phyloP scores from a whole-genome alignment of 352 stramenopile species.

The Phytopythium helicoides region DNA sequence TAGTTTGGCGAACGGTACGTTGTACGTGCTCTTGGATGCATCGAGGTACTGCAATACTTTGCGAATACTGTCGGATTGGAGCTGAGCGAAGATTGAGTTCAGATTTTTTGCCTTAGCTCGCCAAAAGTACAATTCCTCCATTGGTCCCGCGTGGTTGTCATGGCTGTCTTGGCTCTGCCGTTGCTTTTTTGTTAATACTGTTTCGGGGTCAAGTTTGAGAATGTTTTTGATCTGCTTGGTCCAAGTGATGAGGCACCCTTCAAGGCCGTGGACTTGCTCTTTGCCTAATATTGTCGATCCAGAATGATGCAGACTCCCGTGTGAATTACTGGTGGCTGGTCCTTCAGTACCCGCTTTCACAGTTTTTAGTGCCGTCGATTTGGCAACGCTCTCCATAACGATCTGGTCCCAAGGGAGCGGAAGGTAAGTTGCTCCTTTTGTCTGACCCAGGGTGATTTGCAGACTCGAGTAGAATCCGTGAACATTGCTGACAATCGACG shows the following conservation, averaged over 20 bases:
- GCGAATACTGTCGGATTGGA: conserved; percentile 85
- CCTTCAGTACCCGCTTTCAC: background rate
- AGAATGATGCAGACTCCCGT: background rate
- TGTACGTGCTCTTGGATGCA: conserved; percentile 88
- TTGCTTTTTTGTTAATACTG: conserved; percentile 52
- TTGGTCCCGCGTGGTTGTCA: conserved; percentile 57
- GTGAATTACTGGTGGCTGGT: too few relatives aligned
- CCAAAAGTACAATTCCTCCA: conserved; percentile 91
- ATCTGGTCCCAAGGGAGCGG: conserved; percentile 82
- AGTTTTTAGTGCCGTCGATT: conserved; percentile 9
- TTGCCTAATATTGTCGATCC: conserved; percentile 34
- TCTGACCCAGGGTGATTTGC: conserved; percentile 88
- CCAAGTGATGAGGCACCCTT: conserved; percentile 91
- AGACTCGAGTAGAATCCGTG: conserved; percentile 81
- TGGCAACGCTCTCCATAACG: conserved; percentile 45
- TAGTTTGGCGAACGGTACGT: conserved; percentile 89
- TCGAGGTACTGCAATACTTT: conserved; percentile 90
- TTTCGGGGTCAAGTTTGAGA: conserved; percentile 87
- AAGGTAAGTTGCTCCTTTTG: conserved; percentile 77
- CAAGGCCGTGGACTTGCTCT: conserved; percentile 83
- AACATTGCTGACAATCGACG: conserved; percentile 72
- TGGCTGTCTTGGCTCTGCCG: conserved; percentile 14
- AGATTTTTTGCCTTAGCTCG: conserved; percentile 78
- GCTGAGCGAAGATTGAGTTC: conserved; percentile 90
- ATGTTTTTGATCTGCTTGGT: conserved; percentile 95